Evolutionary conservation across 805 yeast genomes (phyloP).

Genomic region (Brettanomyces naardenensis): DNA sequence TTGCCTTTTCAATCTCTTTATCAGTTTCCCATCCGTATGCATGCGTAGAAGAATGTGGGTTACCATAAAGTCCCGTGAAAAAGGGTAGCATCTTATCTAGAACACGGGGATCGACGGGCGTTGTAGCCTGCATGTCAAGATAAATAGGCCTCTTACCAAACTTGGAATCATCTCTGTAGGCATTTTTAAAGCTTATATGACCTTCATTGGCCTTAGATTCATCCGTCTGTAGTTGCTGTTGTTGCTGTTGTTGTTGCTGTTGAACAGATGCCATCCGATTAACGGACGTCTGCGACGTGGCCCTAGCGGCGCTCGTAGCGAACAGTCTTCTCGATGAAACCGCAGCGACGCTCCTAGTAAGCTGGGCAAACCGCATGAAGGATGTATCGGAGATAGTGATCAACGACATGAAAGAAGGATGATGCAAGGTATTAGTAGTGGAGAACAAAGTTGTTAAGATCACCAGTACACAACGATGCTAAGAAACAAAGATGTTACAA

Average conservation of each 20-base stretch:
- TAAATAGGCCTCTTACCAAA: constrained; percentile 84
- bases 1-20: constrained; percentile 79
- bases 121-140: constrained; percentile 96
- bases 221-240: background rate
- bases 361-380: background rate
- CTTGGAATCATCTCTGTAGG: constrained; percentile 34
- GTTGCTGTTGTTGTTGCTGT: constrained; percentile 6
- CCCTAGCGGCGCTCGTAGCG: background rate
- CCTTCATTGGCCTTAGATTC: constrained; percentile 34
- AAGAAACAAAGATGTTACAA: background rate
- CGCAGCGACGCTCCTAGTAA: background rate
- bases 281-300: background rate
- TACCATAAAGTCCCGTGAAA: constrained; percentile 91
- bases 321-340: constrained; percentile 1
- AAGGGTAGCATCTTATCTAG: constrained; percentile 79
- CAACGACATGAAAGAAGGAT: background rate
- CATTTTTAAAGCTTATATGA: constrained; percentile 33
- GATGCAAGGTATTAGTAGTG: no score
- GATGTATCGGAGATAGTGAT: background rate
- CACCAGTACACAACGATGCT: background rate
- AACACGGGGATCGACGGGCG: constrained; percentile 97
- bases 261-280: constrained; percentile 5
- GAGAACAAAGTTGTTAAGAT: no score
- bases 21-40: constrained; percentile 99
- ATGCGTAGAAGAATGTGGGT: constrained; percentile 96